Base-by-base conservation (phyloP, 441 rosid genomes). In the Metrosideros polymorpha region DNA sequence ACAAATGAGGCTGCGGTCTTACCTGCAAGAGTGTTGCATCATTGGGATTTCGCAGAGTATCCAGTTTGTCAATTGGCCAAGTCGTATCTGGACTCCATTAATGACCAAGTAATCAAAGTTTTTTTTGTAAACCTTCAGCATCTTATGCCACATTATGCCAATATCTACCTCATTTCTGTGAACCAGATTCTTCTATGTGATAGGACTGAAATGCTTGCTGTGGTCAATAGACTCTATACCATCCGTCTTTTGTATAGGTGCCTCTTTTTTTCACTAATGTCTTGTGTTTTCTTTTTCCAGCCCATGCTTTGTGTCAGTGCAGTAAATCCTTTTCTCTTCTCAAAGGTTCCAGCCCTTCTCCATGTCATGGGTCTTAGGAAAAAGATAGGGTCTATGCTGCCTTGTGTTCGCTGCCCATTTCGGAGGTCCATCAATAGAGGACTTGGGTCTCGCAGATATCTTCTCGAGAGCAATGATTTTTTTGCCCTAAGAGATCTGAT, bases 221-320 rank as follows among this genome's bases (percentile, higher is more conserved):
- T 71, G 79, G 47, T 71, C 79, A 39, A 12, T 71, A 35, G 15
- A 71, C 39, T 59, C 39, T 29, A 59, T 22, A 71, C 47, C 79
- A 71, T 71, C n/a, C 47, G 0, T 6, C 47, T 71, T 35, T 71
- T 22, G 79, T 22, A 71, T 42, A 22, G 79, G n/a, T 71, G 79
- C 84, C 29, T 83, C 47, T 61, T 83, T 83, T 63, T 83, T 52
- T 51, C 4, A 3, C 79, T 71, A 71, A 71, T 71, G 47, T 39
- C 39, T 55, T 75, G 59, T 83, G 85, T 82, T 88, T 84, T 89
- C 12, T 88, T 61, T 61, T 86, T 92, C 95, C 98, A 98, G 99
- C 98, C 99, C 83, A 92, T 98, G 99, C 99, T 98, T 85, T 98
- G 99, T 89, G 98, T 96, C 42, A 95, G 99, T 92, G 99, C 99